phyloP scores from a whole-genome alignment of 306 rosid species.

The Dalbergia oliveri region DNA sequence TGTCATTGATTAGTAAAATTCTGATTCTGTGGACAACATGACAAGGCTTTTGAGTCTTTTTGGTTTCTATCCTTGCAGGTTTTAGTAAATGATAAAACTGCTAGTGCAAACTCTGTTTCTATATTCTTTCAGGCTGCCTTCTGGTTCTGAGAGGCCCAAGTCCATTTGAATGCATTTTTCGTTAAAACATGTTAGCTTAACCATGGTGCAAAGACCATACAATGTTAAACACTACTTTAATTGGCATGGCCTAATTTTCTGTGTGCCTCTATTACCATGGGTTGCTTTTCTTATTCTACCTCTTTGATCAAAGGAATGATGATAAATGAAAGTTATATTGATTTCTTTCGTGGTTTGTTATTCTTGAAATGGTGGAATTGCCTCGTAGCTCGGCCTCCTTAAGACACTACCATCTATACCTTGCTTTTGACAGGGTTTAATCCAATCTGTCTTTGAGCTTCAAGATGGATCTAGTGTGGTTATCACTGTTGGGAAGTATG shows the following conservation, averaged over 20 bases:
- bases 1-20: conserved; percentile 21
- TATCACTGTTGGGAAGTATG: conserved; percentile 94
- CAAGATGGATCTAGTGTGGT: conserved; percentile 94
- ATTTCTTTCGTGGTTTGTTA: conserved; percentile 1
- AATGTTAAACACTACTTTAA: neutral
- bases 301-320: conserved; percentile 9
- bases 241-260: conserved; percentile 2
- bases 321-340: neutral
- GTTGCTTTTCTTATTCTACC: neutral
- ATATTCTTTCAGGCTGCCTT: neutral
- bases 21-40: conserved; percentile 30
- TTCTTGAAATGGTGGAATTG: conserved; percentile 1
- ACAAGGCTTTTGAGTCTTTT: conserved; percentile 47
- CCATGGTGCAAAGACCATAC: conserved; percentile 4
- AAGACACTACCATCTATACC: conserved; percentile 35
- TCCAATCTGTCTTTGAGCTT: conserved; percentile 97
- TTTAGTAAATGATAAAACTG: conserved; percentile 91
- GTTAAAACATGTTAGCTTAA: neutral
- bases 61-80: conserved; percentile 65
- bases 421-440: conserved; percentile 72
- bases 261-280: neutral
- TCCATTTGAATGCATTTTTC: conserved; percentile 33
- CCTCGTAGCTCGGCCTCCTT: neutral
- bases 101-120: conserved; percentile 56
- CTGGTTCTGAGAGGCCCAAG: conserved; percentile 24